These are phyloP conservation scores for Lactarius evosmus DNA, from an alignment of 768 basidiomycete species.

Conservation along the genomic window DNA sequence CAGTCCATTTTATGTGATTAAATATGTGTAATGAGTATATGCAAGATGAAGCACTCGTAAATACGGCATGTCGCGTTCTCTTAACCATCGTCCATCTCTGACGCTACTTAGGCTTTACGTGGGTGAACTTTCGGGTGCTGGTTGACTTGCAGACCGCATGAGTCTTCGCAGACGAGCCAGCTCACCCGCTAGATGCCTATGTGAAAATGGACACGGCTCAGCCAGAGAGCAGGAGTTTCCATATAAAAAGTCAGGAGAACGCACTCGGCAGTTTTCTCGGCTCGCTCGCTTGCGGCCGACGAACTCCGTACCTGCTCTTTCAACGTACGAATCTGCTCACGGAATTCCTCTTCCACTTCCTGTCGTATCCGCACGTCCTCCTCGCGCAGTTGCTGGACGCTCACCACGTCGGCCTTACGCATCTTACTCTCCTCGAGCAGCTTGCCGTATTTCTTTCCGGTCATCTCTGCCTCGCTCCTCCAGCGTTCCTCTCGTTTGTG, in stretches of 20 bases:
- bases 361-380: slow-evolving; percentile 49
- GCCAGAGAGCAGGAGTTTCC: not conserved
- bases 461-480: slow-evolving; percentile 60
- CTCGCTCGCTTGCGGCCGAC: slow-evolving; percentile 52
- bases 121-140: slow-evolving; percentile 14
- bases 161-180: slow-evolving; percentile 67
- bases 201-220: slow-evolving; percentile 21
- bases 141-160: slow-evolving; percentile 53
- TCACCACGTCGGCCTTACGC: slow-evolving; percentile 44
- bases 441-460: slow-evolving; percentile 66
- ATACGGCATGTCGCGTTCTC: slow-evolving; percentile 12
- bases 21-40: slow-evolving; percentile 24
- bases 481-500: slow-evolving; percentile 66
- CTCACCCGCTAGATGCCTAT: slow-evolving; percentile 58
- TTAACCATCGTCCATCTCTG: not conserved
- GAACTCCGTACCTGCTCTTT: slow-evolving; percentile 53
- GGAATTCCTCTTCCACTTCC: slow-evolving; percentile 61
- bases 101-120: slow-evolving; percentile 9
- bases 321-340: slow-evolving; percentile 52
- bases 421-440: slow-evolving; percentile 61
- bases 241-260: slow-evolving; percentile 31
- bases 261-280: slow-evolving; percentile 60
- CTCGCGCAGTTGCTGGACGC: slow-evolving; percentile 48
- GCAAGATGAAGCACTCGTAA: slow-evolving; percentile 21
- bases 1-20: too few species aligned